Percentiles rank a stretch among this genome's conserved stretches.
These are phyloP conservation scores for Eucommia ulmoides DNA, from an alignment of 257 asterid species.

Conservation along the genomic window DNA sequence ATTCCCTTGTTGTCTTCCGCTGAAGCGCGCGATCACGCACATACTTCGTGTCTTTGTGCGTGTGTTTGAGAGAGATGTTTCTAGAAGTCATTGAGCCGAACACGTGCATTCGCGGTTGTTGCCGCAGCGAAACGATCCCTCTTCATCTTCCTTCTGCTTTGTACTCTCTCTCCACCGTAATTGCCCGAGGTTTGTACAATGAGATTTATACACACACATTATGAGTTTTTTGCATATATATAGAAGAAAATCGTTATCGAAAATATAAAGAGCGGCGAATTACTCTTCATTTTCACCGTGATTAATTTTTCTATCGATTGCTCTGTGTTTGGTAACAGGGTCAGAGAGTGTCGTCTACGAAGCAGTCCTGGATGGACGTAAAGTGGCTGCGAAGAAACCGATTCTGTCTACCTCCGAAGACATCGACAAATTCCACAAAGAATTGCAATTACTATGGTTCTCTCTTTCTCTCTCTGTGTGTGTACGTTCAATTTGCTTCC, in stretches of 20 bases:
- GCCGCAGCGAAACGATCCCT: conserved; percentile 79
- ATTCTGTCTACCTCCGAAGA: conserved; percentile 68
- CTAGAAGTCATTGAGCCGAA: conserved; percentile 54
- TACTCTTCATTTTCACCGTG: too few species aligned
- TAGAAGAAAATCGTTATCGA: too few species aligned
- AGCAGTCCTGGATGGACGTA: conserved; percentile 53
- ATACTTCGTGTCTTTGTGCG: too few species aligned
- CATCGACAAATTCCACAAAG: conserved; percentile 64
- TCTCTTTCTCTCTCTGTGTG: not conserved
- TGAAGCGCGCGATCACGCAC: too few species aligned
- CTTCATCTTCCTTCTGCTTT: conserved; percentile 61
- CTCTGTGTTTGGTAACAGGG: conserved; percentile 27
- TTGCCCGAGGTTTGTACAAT: conserved; percentile 61
- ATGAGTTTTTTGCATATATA: too few species aligned
- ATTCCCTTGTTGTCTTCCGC: too few species aligned
- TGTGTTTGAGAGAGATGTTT: conserved; percentile 53
- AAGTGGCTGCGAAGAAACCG: conserved; percentile 77
- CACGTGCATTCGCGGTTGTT: conserved; percentile 82
- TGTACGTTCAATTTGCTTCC: too few species aligned
- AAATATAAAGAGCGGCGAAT: too few species aligned
- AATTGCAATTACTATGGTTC: conserved; percentile 58
- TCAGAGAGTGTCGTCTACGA: conserved; percentile 84
- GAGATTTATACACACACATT: not conserved
- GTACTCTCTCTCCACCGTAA: conserved; percentile 59
- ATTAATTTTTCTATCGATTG: not conserved